A percentile compares a stretch with the other conserved stretches of the same genome.
These are phyloP conservation scores for Hypholoma fasciculare DNA, from an alignment of 768 basidiomycete species.

Conservation along the genomic window DNA sequence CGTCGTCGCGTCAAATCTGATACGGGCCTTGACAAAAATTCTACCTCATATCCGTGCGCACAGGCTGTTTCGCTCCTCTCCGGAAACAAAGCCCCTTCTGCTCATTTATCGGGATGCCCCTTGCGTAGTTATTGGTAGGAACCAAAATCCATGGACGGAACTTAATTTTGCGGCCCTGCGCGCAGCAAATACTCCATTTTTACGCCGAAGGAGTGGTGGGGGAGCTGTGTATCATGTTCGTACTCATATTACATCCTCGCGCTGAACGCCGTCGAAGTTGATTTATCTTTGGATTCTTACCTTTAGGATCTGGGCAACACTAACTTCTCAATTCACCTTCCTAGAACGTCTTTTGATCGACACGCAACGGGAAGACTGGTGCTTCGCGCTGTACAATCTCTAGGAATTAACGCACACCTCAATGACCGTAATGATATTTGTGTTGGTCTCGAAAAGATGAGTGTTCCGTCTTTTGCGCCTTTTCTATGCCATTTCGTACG, in stretches of 20 bases:
- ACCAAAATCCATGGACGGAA: conserved; percentile 99
- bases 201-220: conserved; percentile 88
- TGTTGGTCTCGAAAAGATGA: conserved; percentile 84
- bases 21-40: background rate
- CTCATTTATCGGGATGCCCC: conserved; percentile 86
- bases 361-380: conserved; percentile 76
- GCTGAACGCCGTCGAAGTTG: background rate
- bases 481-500: background rate
- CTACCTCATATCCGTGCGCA: background rate
- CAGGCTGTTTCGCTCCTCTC: conserved; percentile 71
- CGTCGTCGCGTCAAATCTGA: background rate
- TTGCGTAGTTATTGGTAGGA: conserved; percentile 91
- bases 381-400: conserved; percentile 68
- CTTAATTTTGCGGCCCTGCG: conserved; percentile 70
- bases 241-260: background rate
- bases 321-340: conserved; percentile 93
- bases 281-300: background rate
- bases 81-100: conserved; percentile 67
- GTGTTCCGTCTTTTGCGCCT: conserved; percentile 31
- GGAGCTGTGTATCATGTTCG: conserved; percentile 96
- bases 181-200: conserved; percentile 60
- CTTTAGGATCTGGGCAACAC: conserved; percentile 92
- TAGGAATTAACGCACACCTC: conserved; percentile 76
- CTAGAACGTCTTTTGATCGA: conserved; percentile 79
- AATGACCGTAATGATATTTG: conserved; percentile 94